Conservation (phyloP, 441 rosid species). For the Isatis lusitanica region DNA sequence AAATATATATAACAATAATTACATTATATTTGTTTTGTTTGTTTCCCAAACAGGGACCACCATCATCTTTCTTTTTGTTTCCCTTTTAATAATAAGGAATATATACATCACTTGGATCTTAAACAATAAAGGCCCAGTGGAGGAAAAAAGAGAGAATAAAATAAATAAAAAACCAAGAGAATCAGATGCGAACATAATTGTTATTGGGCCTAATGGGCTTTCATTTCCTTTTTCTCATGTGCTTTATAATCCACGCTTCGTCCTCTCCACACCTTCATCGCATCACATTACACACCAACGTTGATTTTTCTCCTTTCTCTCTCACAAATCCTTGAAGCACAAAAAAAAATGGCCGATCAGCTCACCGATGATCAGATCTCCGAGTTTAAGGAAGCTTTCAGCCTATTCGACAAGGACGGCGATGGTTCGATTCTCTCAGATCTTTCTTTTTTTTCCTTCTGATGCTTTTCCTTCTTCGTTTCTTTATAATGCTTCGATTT, state of each 20-base stretch:
- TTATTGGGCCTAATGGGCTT: constrained; percentile 23
- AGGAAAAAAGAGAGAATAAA: not conserved
- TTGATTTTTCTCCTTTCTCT: not conserved
- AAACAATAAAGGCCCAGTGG: not conserved
- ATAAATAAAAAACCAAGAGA: not conserved
- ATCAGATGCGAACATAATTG: constrained; percentile 3
- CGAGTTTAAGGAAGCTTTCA: constrained; percentile 40
- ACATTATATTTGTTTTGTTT: too few species aligned
- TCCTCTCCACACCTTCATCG: not conserved
- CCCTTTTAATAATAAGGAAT: not conserved
- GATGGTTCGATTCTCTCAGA: constrained; percentile 28
- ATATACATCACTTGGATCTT: not conserved
- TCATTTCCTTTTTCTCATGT: not conserved
- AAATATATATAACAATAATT: too few species aligned
- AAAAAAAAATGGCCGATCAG: constrained; percentile 35
- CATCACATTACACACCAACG: not conserved
- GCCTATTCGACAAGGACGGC: constrained; percentile 39
- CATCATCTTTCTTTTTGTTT: too few species aligned
- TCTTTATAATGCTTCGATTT: not conserved
- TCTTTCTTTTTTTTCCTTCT: not conserved
- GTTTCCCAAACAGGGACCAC: too few species aligned
- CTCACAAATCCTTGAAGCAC: not conserved
- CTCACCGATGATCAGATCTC: constrained; percentile 43
- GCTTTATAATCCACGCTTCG: constrained; percentile 16
- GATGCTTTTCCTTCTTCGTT: not conserved